Conservation (phyloP, 805 yeast genomes). For the Soucietia sequanensis region DNA sequence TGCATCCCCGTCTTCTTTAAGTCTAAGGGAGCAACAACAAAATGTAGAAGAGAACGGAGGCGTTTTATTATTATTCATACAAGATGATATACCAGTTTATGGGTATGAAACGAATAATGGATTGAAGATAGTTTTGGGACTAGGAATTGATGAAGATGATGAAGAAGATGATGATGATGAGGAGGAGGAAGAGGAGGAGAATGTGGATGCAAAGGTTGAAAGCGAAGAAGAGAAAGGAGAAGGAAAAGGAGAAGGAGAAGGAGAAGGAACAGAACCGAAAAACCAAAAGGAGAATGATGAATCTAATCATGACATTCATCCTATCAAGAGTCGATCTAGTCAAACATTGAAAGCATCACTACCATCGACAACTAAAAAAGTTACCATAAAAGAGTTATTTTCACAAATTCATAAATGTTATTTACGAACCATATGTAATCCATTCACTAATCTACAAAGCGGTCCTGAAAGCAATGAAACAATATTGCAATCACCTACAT, state of each 20-base stretch:
- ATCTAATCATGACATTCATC: slow-evolving; percentile 5
- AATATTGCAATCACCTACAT: slow-evolving; percentile 25
- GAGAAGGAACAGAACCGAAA: slow-evolving; percentile 1
- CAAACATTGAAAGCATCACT: slow-evolving; percentile 13
- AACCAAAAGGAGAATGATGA: slow-evolving; percentile 1
- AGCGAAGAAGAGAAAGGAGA: too few relatives aligned
- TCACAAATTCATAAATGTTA: slow-evolving; percentile 52
- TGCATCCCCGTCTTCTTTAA: slow-evolving; percentile 48
- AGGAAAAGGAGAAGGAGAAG: slow-evolving; percentile 5
- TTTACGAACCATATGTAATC: slow-evolving; percentile 57
- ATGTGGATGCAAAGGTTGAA: slow-evolving; percentile 16
- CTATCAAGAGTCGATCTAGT: slow-evolving; percentile 4
- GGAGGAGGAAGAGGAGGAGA: slow-evolving; percentile 25
- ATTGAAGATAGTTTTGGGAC: slow-evolving; percentile 61
- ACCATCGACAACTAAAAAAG: not conserved
- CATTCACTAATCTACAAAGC: slow-evolving; percentile 41
- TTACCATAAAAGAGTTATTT: slow-evolving; percentile 18
- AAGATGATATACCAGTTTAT: slow-evolving; percentile 65
- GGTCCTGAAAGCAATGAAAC: slow-evolving; percentile 16
- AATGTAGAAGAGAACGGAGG: slow-evolving; percentile 17
- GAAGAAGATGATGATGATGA: slow-evolving; percentile 24
- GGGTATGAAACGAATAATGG: slow-evolving; percentile 72
- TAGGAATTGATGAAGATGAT: slow-evolving; percentile 10
- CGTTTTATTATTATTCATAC: slow-evolving; percentile 55
- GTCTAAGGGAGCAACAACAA: slow-evolving; percentile 37